Base-by-base conservation (phyloP, 495 filamentous ascomycete species). In the Aspergillus cavernicola region DNA sequence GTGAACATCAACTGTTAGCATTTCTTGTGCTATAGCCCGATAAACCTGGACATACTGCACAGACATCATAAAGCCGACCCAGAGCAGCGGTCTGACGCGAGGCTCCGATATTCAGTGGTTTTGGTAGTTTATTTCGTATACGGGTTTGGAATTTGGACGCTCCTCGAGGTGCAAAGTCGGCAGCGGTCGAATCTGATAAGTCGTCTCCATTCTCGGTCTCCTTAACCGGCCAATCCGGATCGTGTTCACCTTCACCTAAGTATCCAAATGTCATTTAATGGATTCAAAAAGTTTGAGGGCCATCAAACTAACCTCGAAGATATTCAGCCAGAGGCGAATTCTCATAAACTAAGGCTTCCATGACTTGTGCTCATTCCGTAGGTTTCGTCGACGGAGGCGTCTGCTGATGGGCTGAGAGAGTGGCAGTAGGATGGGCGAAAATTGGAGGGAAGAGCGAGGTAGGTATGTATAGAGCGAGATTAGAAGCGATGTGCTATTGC, bases 301-400 rank as follows among this genome's bases (percentile, higher is more conserved):
- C 29, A 26, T 24, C 29, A 12, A 19, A 73, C 73, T 56, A 66
- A 96, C 92, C 93, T 80, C 95, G 87, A 53, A 98, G 84, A 75
- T 95, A 97, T 56, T 88, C 86, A 65, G 90, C 90, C 72, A 97
- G 78, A 53, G 93, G 93, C 61, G 90, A 89, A 67, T 91, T 85
- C 72, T 93, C 87, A 73, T 86, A 89, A 61, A 96, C 83, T 58
- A 97, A 77, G 61, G 89, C 85, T 81, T 97, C 93, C 93, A 97
- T 98, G 71, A 53, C 59, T 59, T 55, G 40, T 41, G 53, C 52
- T 63, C 73, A 72, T 74, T 66, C 67, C 67, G 70, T 45, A 43
- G 35, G 19, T 9, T 45, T 24, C 42, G 46, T 20, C 10, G 35
- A 42, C 13, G 32, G 53, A 48, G 46, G 40, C 43, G 50, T 29